Evolutionary conservation across 495 filamentous ascomycete species (phyloP).

Genomic region (Penicillium ochrochloron): DNA sequence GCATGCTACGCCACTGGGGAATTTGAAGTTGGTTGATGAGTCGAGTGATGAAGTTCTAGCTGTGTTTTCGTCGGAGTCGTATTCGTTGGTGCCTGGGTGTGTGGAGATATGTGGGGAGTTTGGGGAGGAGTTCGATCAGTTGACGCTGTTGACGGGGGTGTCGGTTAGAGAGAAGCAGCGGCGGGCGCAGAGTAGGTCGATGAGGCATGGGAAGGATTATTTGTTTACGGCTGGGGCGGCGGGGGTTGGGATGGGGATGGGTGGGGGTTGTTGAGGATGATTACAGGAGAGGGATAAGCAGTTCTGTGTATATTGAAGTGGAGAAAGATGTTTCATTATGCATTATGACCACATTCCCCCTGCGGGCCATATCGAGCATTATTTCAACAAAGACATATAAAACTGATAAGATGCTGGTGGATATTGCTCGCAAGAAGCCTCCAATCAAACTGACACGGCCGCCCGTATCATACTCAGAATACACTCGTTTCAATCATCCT

Average conservation of each 20-base stretch:
- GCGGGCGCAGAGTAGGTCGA: slow-evolving; percentile 11
- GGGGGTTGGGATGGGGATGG: slow-evolving; percentile 1
- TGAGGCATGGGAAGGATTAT: slow-evolving; percentile 16
- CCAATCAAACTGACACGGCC: not conserved
- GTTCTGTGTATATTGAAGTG: not conserved
- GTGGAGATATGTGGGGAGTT: slow-evolving; percentile 21
- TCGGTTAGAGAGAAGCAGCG: slow-evolving; percentile 20
- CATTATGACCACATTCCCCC: not conserved
- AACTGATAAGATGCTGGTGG: not conserved
- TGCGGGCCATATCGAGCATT: not conserved
- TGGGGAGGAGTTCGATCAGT: slow-evolving; percentile 18
- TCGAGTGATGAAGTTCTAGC: slow-evolving; percentile 16
- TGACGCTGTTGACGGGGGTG: slow-evolving; percentile 19
- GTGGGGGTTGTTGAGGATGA: slow-evolving; percentile 5
- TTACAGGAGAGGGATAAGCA: not conserved
- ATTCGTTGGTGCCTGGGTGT: slow-evolving; percentile 14
- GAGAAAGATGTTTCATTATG: slow-evolving; percentile 2
- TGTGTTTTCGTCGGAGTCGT: slow-evolving; percentile 21
- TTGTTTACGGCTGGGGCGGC: slow-evolving; percentile 7
- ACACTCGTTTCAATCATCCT: not conserved
- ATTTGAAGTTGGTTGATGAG: slow-evolving; percentile 21
- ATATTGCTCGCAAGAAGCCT: not conserved
- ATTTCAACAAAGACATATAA: not conserved
- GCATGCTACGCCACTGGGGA: slow-evolving; percentile 10
- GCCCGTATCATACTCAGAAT: not conserved